phyloP scores from a whole-genome alignment of 192 early-diverging fungal species.

The Coemansia sp. region DNA sequence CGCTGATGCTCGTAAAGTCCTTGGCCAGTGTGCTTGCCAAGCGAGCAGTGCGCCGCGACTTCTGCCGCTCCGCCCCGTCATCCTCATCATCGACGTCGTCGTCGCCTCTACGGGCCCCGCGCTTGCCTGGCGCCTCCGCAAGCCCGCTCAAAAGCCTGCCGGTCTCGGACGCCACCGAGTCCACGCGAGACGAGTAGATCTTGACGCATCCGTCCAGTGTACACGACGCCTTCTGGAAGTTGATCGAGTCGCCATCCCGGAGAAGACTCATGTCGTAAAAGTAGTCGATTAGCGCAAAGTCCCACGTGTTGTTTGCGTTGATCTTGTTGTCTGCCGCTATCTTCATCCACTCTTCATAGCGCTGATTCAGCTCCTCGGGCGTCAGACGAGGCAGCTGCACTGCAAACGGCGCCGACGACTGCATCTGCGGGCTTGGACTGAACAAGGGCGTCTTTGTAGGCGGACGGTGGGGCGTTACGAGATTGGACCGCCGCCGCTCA shows the following conservation, averaged over 20 bases:
- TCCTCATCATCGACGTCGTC: constrained; percentile 54
- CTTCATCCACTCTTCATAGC: constrained; percentile 96
- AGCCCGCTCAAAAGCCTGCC: constrained; percentile 86
- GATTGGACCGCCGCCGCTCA: constrained; percentile 44
- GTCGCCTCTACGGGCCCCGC: constrained; percentile 27
- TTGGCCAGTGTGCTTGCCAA: constrained; percentile 78
- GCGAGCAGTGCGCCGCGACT: constrained; percentile 30
- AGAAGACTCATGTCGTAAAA: constrained; percentile 95
- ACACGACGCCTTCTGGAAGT: constrained; percentile 97
- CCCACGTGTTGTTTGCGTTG: constrained; percentile 92
- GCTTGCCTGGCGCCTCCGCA: constrained; percentile 67
- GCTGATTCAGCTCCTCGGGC: constrained; percentile 60
- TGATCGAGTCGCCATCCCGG: constrained; percentile 94
- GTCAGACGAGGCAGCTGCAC: constrained; percentile 54
- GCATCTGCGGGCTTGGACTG: constrained; percentile 37
- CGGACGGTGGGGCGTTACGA: constrained; percentile 48
- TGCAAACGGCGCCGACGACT: constrained; percentile 40
- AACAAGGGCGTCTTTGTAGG: constrained; percentile 35
- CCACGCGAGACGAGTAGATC: constrained; percentile 95
- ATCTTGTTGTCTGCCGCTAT: constrained; percentile 97
- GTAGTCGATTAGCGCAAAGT: constrained; percentile 96
- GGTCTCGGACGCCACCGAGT: constrained; percentile 92
- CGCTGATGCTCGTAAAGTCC: constrained; percentile 73
- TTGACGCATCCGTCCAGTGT: constrained; percentile 97
- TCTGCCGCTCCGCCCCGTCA: constrained; percentile 47